Percentiles rank a stretch among this genome's conserved stretches.
Conservation (phyloP, 345 rosid genomes). For the Boechera divaricarpa region DNA sequence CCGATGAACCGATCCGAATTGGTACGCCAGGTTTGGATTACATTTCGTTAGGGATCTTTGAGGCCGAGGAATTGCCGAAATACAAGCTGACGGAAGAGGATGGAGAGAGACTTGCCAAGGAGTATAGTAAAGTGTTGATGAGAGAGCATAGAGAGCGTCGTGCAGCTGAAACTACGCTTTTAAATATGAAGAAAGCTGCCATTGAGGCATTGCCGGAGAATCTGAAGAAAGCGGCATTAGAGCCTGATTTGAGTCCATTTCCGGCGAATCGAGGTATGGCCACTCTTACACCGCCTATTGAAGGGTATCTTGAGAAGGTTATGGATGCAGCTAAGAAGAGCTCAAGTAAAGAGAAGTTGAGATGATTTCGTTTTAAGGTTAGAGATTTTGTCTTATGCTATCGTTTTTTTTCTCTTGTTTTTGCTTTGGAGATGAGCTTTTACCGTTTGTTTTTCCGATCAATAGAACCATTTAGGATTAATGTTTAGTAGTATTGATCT, state of each 20-base stretch:
- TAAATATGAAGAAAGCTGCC: slow-evolving; percentile 80
- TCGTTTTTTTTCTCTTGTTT: not conserved
- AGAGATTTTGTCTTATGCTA: not conserved
- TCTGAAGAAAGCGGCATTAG: slow-evolving; percentile 71
- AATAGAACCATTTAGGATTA: not conserved
- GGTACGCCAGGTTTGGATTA: slow-evolving; percentile 86
- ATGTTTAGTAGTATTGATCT: not conserved
- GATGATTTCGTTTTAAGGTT: slow-evolving; percentile 55
- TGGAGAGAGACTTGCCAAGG: slow-evolving; percentile 82
- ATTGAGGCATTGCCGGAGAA: slow-evolving; percentile 86
- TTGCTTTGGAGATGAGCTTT: slow-evolving; percentile 8
- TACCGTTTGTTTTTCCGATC: not conserved
- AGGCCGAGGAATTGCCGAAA: slow-evolving; percentile 74
- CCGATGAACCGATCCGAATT: slow-evolving; percentile 72
- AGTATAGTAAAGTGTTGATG: slow-evolving; percentile 88
- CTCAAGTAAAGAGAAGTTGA: slow-evolving; percentile 72
- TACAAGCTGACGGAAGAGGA: slow-evolving; percentile 86
- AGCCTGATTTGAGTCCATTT: slow-evolving; percentile 82
- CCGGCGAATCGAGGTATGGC: slow-evolving; percentile 84
- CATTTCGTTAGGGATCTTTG: slow-evolving; percentile 77
- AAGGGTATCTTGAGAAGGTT: slow-evolving; percentile 86
- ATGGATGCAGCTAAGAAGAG: slow-evolving; percentile 78
- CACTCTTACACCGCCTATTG: slow-evolving; percentile 92
- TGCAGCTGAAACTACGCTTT: slow-evolving; percentile 69
- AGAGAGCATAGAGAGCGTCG: slow-evolving; percentile 78